Base-by-base conservation (phyloP, 2,329 filamentous ascomycete species). In the Colletotrichum sp. region DNA sequence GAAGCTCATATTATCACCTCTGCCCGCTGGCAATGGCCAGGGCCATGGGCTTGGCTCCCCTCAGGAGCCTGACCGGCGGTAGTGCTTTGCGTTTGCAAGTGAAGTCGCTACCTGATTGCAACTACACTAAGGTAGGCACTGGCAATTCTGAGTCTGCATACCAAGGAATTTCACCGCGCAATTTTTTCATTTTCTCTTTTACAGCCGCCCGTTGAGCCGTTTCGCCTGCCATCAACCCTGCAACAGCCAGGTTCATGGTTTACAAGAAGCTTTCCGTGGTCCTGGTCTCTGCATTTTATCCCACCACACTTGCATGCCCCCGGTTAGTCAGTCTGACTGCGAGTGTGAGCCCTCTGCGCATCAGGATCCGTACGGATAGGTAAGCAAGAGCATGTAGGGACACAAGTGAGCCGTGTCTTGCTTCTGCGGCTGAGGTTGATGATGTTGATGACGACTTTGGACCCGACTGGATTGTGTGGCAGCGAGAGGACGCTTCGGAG, bases 221-320 rank as follows among this genome's bases (percentile, higher is more conserved):
- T 64, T 32, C 30, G 43, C 32, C 70, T 36, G 43, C 22, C 32
- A 65, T 43, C 30, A 69, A 64, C 70, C 70, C 64, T 69, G 65
- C 48, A 65, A 32, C 34, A 30, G 65, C 74, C 36, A 36, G 74
- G 70, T 76, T 74, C 70, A 74, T 74, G 74, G 74, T 61, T 74
- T 34, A 39, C 66, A 69, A 74, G 74, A 76, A 76, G 65, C 74
- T 76, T 76, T 76, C 65, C 65, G 58, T 65, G 22, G 64, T 52
- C 74, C 64, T 69, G 58, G 74, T 74, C 36, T 68, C 48, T 76
- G 70, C 70, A 67, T 76, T 65, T 64, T 32, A 73, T 75, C 64
- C 70, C 58, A 73, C 73, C 64, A 68, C 64, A 73, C 73, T 69
- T 69, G 73, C 73, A 73, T 64, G 56, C 39, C 43, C 58, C 71